These are phyloP conservation scores for Ilex asprella DNA, from an alignment of 257 asterid genomes.

Conservation along the genomic window DNA sequence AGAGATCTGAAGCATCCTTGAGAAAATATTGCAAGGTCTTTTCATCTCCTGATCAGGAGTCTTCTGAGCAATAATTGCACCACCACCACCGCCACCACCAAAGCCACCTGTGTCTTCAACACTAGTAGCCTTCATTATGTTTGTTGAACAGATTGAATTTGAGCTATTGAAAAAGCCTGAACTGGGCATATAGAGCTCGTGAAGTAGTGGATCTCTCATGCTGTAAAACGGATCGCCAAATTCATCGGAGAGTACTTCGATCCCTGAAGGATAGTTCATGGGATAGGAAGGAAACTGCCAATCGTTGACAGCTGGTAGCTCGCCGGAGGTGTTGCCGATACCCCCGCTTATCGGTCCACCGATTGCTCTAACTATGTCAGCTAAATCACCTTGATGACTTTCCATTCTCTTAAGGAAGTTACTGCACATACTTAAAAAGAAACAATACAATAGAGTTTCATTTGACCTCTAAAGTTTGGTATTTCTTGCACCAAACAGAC, in stretches of 20 bases:
- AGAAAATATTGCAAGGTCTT: constrained; percentile 43
- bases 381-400: constrained; percentile 64
- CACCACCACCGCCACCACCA: not conserved
- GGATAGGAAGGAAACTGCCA: constrained; percentile 46
- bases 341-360: constrained; percentile 13
- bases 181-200: constrained; percentile 19
- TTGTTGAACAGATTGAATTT: not conserved
- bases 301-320: constrained; percentile 10
- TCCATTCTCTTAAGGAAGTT: constrained; percentile 47
- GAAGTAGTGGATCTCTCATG: constrained; percentile 68
- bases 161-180: constrained; percentile 19
- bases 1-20: constrained; percentile 80
- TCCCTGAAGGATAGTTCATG: constrained; percentile 14
- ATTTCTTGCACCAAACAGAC: constrained; percentile 23
- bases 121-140: not conserved
- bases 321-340: constrained; percentile 2
- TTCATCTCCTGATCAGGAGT: constrained; percentile 30
- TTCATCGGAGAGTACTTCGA: constrained; percentile 34
- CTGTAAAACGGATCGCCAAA: constrained; percentile 76
- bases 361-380: constrained; percentile 61
- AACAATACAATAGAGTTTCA: constrained; percentile 3
- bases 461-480: constrained; percentile 14
- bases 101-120: not conserved
- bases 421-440: constrained; percentile 34
- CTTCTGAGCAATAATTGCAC: constrained; percentile 1